Conservation (phyloP, 768 basidiomycete species). For the Paxillus involutus region DNA sequence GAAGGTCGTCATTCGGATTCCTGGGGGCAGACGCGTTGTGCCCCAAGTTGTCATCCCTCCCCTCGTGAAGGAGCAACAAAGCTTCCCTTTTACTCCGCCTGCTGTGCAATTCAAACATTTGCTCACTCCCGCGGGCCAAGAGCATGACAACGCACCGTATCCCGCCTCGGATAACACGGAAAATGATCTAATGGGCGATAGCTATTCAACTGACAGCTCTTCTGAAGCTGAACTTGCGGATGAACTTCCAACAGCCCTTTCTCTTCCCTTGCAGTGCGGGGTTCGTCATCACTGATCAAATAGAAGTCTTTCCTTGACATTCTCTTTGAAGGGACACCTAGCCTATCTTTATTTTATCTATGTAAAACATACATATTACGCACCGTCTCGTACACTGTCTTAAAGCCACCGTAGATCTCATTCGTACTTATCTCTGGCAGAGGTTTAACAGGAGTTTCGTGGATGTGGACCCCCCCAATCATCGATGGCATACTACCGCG, state of each 20-base stretch:
- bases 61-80: constrained; percentile 13
- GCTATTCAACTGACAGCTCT: constrained; percentile 26
- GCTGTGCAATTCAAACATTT: constrained; percentile 21
- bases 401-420: neutral
- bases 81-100: constrained; percentile 19
- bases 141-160: constrained; percentile 19
- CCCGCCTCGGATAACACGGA: constrained; percentile 24
- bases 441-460: neutral
- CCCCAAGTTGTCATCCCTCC: constrained; percentile 23
- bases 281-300: constrained; percentile 10
- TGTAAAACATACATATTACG: constrained; percentile 11
- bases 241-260: constrained; percentile 23
- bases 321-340: constrained; percentile 11
- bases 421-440: neutral
- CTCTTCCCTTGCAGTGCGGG: constrained; percentile 16
- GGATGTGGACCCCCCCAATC: neutral
- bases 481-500: no score
- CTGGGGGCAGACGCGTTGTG: constrained; percentile 4
- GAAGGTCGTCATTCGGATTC: constrained; percentile 28
- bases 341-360: constrained; percentile 37
- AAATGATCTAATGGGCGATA: constrained; percentile 10
- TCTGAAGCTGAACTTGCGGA: constrained; percentile 23
- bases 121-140: constrained; percentile 16
- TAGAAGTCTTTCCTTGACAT: constrained; percentile 5
- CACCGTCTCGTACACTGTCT: neutral